Base-by-base conservation (phyloP, 2,329 filamentous ascomycete genomes). In the Ophiosphaerella narmari region DNA sequence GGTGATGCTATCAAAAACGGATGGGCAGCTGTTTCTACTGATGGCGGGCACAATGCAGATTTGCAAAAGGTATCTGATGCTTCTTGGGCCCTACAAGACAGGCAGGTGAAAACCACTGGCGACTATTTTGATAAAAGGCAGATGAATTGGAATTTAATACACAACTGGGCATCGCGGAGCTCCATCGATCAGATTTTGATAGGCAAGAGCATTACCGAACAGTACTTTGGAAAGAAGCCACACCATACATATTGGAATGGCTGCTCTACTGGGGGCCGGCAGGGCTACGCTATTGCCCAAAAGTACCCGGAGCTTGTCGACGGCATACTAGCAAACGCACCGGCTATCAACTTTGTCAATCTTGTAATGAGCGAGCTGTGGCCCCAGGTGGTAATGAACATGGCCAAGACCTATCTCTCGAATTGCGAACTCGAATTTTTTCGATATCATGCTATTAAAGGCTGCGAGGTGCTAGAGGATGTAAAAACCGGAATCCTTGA, bases 161-260 rank as follows among this genome's bases (percentile, higher is more conserved):
- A 72, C 9, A 73, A 77, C 43, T 73, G 75, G 18, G 74, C 70
- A 0, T 71, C 66, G 0, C 59, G 68, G 0, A 69, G 72, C n/a
- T 33, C 76, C 8, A 62, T 71, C 4, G 76, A 78, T 21, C 53
- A 64, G 39, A 58, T 68, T 12, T 32, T 57, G 23, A 57, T 77
- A 8, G 72, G 67, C 7, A 76, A 76, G 51, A 52, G 43, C 21
- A 55, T 70, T 21, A 63, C 62, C 5, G 53, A 67, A 18, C 57
- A 63, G 14, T 77, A 65, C 51, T 77, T 74, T 50, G 63, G 67
- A 9, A 41, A 57, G 26, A 42, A 59, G 18, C 66, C 72, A 0
- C 60, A 65, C 36, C 66, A 71, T 40, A 68, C 67, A 12, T 70
- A 73, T 46, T 73, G 66, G 65, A 67, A 63, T 16, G 71, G 63